Conservation (phyloP, 371 early-diverging fungal genomes). For the Zopfochytrium polystomum region DNA sequence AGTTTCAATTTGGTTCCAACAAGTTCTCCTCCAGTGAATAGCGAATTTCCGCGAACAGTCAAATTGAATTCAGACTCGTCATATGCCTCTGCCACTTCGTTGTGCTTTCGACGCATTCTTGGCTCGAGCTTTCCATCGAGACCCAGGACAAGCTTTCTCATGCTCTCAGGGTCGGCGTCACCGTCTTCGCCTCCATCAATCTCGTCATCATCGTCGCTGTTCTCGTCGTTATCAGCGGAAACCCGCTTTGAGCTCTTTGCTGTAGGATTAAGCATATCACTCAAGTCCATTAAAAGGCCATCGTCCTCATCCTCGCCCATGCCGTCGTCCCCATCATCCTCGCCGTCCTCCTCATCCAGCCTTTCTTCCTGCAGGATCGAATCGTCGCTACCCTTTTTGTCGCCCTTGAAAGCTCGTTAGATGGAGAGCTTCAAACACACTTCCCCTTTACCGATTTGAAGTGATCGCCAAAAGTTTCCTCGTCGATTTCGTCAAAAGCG, state of each 20-base stretch:
- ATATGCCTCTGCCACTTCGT: constrained; percentile 70
- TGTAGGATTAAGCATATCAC: constrained; percentile 57
- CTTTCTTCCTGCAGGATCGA: constrained; percentile 29
- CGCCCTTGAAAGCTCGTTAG: not conserved
- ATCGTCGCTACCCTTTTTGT: not conserved
- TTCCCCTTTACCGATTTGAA: constrained; percentile 18
- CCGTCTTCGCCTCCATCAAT: constrained; percentile 45
- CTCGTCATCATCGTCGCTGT: constrained; percentile 47
- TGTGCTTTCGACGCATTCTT: constrained; percentile 43
- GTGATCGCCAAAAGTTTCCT: constrained; percentile 73
- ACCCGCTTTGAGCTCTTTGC: constrained; percentile 24
- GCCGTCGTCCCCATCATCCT: constrained; percentile 42
- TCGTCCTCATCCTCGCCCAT: constrained; percentile 32
- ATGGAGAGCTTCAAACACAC: not conserved
- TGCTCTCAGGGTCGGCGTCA: constrained; percentile 40
- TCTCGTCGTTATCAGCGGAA: constrained; percentile 25
- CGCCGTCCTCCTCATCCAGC: constrained; percentile 50
- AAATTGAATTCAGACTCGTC: constrained; percentile 78
- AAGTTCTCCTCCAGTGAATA: not conserved
- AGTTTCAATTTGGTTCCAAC: constrained; percentile 62
- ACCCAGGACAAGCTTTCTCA: constrained; percentile 25
- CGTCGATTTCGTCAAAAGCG: constrained; percentile 82
- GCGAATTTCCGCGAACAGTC: constrained; percentile 28
- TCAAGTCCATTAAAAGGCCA: constrained; percentile 5
- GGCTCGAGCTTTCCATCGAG: not conserved